A percentile compares a stretch with the other conserved stretches of the same genome.
Conservation (phyloP, 176 grass and related monocot genomes). For the Urochloa ruziziensis region DNA sequence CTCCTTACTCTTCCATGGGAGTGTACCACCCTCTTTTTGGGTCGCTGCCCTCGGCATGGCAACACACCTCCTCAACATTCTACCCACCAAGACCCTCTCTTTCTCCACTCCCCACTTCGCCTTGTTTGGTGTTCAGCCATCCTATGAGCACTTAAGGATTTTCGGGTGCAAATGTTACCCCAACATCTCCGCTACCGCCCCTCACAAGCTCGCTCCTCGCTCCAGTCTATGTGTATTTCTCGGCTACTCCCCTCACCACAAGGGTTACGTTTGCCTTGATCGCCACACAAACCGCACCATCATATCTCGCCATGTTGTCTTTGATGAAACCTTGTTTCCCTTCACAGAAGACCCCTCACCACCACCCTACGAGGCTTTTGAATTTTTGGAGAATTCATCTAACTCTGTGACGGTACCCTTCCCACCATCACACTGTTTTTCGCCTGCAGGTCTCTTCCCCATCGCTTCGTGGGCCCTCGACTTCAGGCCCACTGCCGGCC, state of each 20-base stretch:
- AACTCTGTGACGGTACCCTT: neutral
- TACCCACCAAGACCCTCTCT: too few species aligned
- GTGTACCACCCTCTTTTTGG: too few species aligned
- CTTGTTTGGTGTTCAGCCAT: too few species aligned
- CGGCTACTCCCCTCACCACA: neutral
- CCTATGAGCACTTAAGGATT: too few species aligned
- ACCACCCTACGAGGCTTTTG: neutral
- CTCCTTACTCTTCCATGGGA: too few species aligned
- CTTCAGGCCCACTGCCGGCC: too few species aligned
- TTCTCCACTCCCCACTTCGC: too few species aligned
- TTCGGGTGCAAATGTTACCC: too few species aligned
- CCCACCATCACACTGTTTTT: neutral
- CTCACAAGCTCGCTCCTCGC: neutral
- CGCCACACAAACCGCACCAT: neutral
- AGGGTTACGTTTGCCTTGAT: neutral
- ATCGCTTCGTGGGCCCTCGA: too few species aligned
- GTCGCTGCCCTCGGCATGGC: too few species aligned
- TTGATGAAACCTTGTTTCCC: neutral
- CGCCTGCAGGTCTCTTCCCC: neutral
- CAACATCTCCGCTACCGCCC: neutral
- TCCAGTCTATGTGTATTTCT: neutral
- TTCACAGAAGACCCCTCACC: neutral
- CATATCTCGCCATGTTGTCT: neutral
- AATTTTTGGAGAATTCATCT: neutral
- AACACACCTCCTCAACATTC: too few species aligned